Percentiles rank a stretch among this genome's conserved stretches.
phyloP scores from a whole-genome alignment of 192 early-diverging fungal species.

The Mortierella antarctica region DNA sequence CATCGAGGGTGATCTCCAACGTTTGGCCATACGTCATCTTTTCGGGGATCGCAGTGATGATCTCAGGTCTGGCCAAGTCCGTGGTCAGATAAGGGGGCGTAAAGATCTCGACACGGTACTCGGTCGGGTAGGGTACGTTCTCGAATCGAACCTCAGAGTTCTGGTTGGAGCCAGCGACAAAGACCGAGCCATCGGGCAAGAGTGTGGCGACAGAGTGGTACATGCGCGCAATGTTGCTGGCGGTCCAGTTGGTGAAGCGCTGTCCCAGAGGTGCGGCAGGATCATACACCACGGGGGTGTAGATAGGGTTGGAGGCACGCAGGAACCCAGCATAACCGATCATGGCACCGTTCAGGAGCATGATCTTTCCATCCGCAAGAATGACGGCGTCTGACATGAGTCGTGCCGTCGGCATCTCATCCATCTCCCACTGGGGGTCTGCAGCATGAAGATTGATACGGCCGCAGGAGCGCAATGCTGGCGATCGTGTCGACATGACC shows the following conservation, averaged over 20 bases:
- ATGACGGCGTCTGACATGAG: constrained; percentile 61
- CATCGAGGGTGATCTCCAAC: constrained; percentile 20
- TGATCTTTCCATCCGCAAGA: constrained; percentile 61
- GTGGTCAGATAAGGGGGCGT: constrained; percentile 63
- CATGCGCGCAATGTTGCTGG: constrained; percentile 69
- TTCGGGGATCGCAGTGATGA: constrained; percentile 31
- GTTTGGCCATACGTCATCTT: constrained; percentile 25
- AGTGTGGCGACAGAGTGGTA: constrained; percentile 69
- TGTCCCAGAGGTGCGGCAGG: constrained; percentile 51
- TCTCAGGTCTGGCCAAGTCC: constrained; percentile 45
- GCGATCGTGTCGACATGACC: constrained; percentile 35
- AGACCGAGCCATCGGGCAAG: constrained; percentile 66
- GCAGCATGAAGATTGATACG: constrained; percentile 55
- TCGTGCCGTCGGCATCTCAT: constrained; percentile 56
- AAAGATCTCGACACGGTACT: constrained; percentile 65
- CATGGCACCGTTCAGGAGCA: constrained; percentile 67
- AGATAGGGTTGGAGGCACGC: constrained; percentile 60
- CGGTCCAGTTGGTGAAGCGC: constrained; percentile 54
- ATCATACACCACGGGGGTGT: constrained; percentile 65
- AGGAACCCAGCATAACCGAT: constrained; percentile 62
- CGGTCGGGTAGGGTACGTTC: constrained; percentile 57
- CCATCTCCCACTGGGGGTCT: constrained; percentile 61
- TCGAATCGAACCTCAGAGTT: constrained; percentile 52
- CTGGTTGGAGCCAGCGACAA: constrained; percentile 69
- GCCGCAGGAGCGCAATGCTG: constrained; percentile 55